Conservation (phyloP, 495 filamentous ascomycete species). For the Podospora comata region DNA sequence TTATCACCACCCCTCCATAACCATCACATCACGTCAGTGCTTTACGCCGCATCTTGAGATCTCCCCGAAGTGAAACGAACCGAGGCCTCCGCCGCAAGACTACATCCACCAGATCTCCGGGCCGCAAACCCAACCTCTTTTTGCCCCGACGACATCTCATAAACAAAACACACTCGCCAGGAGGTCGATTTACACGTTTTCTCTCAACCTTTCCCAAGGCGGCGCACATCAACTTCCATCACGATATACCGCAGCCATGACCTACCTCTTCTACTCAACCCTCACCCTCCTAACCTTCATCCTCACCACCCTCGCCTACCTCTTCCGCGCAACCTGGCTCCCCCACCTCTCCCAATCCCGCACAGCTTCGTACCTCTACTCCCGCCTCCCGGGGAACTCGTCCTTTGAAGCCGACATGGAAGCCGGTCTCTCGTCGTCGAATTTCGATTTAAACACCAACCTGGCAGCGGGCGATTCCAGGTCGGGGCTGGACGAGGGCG, state of each 20-base stretch:
- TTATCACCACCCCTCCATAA: background rate
- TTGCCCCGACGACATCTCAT: background rate
- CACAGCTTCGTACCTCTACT: constrained; percentile 64
- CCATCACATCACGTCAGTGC: background rate
- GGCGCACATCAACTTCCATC: background rate
- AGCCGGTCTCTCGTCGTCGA: constrained; percentile 72
- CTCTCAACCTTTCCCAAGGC: background rate
- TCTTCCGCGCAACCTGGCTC: constrained; percentile 56
- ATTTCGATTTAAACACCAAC: constrained; percentile 79
- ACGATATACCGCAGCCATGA: constrained; percentile 48
- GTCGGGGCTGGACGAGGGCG: constrained; percentile 71
- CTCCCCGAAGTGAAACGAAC: background rate
- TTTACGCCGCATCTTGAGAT: background rate
- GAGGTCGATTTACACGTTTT: background rate
- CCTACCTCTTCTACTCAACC: constrained; percentile 70
- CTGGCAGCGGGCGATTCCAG: constrained; percentile 71
- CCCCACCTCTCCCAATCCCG: constrained; percentile 33
- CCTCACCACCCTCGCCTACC: constrained; percentile 62
- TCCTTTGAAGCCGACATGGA: constrained; percentile 71
- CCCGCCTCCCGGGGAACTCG: constrained; percentile 65
- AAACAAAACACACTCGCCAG: background rate
- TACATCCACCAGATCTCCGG: background rate
- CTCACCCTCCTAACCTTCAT: constrained; percentile 62
- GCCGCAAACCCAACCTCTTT: background rate
- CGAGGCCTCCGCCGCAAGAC: background rate